Base-by-base conservation (phyloP, 352 stramenopile species). In the Phytopythium boreale region DNA sequence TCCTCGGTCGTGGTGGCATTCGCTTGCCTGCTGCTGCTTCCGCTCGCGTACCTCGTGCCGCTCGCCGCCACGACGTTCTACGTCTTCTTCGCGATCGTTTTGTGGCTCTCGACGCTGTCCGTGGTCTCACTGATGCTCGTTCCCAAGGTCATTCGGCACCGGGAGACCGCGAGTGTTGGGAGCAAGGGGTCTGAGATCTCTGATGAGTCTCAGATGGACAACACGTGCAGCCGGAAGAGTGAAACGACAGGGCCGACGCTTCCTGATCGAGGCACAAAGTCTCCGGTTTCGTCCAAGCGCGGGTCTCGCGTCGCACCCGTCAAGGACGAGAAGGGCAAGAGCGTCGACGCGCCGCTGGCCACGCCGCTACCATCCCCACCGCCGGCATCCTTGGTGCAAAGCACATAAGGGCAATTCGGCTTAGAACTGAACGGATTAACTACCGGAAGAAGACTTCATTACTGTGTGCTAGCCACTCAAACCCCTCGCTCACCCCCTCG, bases 11-110 rank as follows among this genome's bases (percentile, higher is more conserved):
- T 75, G 1, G 64, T 78, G 17, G 27, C 69, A 1, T 67, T 78
- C n/a, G 68, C 49, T 2, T 57, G 57, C 27, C 0, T 78, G 2
- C 47, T 78, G 19, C 10, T 75, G 36, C 34, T 72, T 14, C 68
- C 71, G 17, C 17, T 78, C n/a, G 58, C 64, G 9, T 75, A 71
- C 47, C 36, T 78, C n/a, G 59, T 75, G 6, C 9, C 64, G 26
- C 19, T 75, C 20, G 12, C 59, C 7, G 59, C 63, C 17, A 27
- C 56, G 22, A 63, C 34, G 1, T 66, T 61, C 41, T 76, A 63
- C 61, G 17, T 55, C 11, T 67, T 70, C 37, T 34, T 70, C n/a
- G 37, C 60, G 17, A 9, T 46, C 14, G 53, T 50, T 7, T 19
- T 70, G 36, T 56, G 59, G 37, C 1, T 63, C 2, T 50, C 24